Conservation (phyloP, 768 basidiomycete genomes). For the Naganishia onofrii region DNA sequence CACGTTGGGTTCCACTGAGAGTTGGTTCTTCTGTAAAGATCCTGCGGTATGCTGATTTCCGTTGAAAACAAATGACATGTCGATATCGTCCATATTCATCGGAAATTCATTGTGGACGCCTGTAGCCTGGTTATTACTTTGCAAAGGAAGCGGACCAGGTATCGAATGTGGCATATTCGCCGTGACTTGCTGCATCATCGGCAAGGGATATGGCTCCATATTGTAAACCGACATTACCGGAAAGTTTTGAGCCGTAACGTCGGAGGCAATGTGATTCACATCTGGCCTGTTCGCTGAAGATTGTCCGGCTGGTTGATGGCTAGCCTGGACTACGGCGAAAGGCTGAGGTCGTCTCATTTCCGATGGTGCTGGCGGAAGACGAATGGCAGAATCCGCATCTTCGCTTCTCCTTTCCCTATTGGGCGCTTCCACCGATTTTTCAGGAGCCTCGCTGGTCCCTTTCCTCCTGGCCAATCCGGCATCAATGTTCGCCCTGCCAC, state of each 20-base stretch:
- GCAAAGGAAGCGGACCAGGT: not conserved
- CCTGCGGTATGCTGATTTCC: not conserved
- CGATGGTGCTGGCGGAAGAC: not conserved
- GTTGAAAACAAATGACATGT: constrained; percentile 9
- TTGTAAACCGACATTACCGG: not conserved
- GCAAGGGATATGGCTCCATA: not conserved
- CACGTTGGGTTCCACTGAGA: not conserved
- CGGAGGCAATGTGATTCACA: not conserved
- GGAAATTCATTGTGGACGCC: not conserved
- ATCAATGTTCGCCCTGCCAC: constrained; percentile 42
- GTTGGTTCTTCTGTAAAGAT: not conserved
- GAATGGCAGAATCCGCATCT: not conserved
- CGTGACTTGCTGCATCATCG: not conserved
- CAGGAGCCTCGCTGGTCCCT: constrained; percentile 7
- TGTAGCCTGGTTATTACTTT: not conserved
- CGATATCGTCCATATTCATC: not conserved
- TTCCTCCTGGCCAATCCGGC: constrained; percentile 5
- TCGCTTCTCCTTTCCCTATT: not conserved
- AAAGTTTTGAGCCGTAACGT: not conserved
- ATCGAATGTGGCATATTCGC: not conserved
- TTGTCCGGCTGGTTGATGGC: not conserved
- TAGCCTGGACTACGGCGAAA: not conserved
- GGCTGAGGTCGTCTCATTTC: not conserved
- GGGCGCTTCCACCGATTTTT: not conserved
- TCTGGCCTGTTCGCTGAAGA: not conserved